Evolutionary conservation across 352 stramenopile species (phyloP), one percentile per base, ranked within the genome.

Genomic region (Pythium sukuiense): DNA sequence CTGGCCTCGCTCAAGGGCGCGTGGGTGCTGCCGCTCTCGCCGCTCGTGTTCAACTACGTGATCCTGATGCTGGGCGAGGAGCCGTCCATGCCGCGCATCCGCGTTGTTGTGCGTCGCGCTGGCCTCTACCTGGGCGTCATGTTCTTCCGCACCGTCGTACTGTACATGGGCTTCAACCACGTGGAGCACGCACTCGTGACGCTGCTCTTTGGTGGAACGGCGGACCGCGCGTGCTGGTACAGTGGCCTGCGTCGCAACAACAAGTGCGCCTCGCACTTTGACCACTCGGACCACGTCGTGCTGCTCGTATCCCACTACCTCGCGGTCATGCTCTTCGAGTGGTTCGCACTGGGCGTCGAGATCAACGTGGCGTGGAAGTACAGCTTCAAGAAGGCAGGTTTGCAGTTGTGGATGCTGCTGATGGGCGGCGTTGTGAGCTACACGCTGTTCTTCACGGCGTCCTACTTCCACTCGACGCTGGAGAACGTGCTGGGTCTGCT

Each of bases 281-380:
- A 93, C 71, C 82, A 89, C 67, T 90, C 85, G 55, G 85, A 93
- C 70, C 85, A 93, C 70, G 63, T 93, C 13, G 83, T 93, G 60
- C 69, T 93, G 55, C 76, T 91, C 43, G 74, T 90, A 14, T 73
- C 76, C 54, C 85, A 93, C 57, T 93, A 89, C 71, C 12, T 93
- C 41, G 80, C 81, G 27, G 85, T 91, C 32, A 62, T 73, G 48
- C 57, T 89, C 54, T 92, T 93, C 48, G 83, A 93, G 63, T 93
- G 81, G 83, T 90, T 90, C 49, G 80, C 80, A 30, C 62, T 92
- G 18, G 71, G 37, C 53, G 73, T 88, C 20, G 84, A 89, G 65
- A 81, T 66, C 43, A 16, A 29, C 20, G 24, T 24, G 11, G 55
- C 62, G 14, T 65, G 60, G 37, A 27, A 27, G 52, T 58, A 29